Evolutionary conservation across 2,329 filamentous ascomycete genomes (phyloP), one percentile per base, ranked within the genome.

Genomic region (Periconia sp.): DNA sequence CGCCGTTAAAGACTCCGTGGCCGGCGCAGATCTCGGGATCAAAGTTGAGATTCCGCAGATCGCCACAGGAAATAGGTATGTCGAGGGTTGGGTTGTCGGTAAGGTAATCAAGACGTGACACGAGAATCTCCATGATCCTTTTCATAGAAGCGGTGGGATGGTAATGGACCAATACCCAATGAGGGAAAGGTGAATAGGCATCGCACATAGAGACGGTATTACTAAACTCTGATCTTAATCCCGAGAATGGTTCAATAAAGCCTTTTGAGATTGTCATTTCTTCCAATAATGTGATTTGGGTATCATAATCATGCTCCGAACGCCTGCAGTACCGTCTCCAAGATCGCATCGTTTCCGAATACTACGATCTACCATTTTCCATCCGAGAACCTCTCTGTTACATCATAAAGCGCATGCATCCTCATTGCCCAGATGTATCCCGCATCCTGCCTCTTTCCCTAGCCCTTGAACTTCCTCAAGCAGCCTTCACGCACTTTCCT

Each of bases 401-500:
- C 25, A 23, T 32, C 40, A 44, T 26, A 26, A 40, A 15, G 15
- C 2, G 3, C 12, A 12, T 9, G 3, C 29, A 11, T 24, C 35
- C 44, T 23, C 16, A n/a, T 21, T n/a, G 18, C 37, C 31, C 12
- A 6, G 25, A 22, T 16, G 13, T 21, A 16, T n/a, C n/a, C n/a
- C n/a, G n/a, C 25, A n/a, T 16, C 15, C 12, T 24, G 8, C 16
- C 17, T 18, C 9, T 30, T 16, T 19, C 22, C 13, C 43, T 38
- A 71, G 4, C 67, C 69, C 52, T 69, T 71, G 24, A 59, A 68
- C 54, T 62, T 65, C 56, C 66, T 62, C 61, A 72, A 61, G 29
- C 54, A 58, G 28, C 48, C 87, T 68, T 86, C 83, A 2, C 88
- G 88, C 33, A 88, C 88, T 66, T 87, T 92, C 66, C 84, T 84